A percentile compares a stretch with the other conserved stretches of the same genome.
Evolutionary conservation across 805 yeast species (phyloP).

Genomic region (Ogataea parapolymorpha): DNA sequence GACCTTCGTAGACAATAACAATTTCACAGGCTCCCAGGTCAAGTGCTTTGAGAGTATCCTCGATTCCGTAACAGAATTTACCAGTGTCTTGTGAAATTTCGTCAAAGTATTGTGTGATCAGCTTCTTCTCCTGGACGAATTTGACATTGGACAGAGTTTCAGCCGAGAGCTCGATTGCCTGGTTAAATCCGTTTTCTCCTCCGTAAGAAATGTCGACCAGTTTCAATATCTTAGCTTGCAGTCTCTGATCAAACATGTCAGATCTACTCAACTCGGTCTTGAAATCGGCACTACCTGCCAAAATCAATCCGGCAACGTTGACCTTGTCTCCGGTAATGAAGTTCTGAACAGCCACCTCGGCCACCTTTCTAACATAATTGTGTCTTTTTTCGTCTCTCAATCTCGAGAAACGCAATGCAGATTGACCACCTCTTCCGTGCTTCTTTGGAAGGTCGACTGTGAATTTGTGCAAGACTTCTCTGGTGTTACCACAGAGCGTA

Average conservation of each 20-base stretch:
- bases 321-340: conserved; percentile 94
- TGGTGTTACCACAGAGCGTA: conserved; percentile 90
- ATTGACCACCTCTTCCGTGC: conserved; percentile 99
- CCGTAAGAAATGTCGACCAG: conserved; percentile 97
- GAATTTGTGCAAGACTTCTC: conserved; percentile 94
- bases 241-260: conserved; percentile 88
- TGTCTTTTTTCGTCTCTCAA: conserved; percentile 99
- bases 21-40: conserved; percentile 96
- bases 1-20: conserved; percentile 88
- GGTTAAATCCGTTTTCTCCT: conserved; percentile 99
- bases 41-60: conserved; percentile 92
- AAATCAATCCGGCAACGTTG: conserved; percentile 87
- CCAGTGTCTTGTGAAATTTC: conserved; percentile 98
- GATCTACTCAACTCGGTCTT: conserved; percentile 91
- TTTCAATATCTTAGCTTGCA: conserved; percentile 81
- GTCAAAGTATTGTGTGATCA: conserved; percentile 87
- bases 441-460: conserved; percentile 97
- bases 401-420: conserved; percentile 98
- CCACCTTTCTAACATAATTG: conserved; percentile 96
- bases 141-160: conserved; percentile 96
- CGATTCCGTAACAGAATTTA: conserved; percentile 95
- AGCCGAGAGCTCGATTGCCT: conserved; percentile 96
- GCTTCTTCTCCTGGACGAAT: conserved; percentile 96
- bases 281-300: conserved; percentile 99
- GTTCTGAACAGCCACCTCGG: conserved; percentile 96